A percentile compares a stretch with the other conserved stretches of the same genome.
phyloP scores from a whole-genome alignment of 2,329 filamentous ascomycete species.

The Fusarium temperatum region DNA sequence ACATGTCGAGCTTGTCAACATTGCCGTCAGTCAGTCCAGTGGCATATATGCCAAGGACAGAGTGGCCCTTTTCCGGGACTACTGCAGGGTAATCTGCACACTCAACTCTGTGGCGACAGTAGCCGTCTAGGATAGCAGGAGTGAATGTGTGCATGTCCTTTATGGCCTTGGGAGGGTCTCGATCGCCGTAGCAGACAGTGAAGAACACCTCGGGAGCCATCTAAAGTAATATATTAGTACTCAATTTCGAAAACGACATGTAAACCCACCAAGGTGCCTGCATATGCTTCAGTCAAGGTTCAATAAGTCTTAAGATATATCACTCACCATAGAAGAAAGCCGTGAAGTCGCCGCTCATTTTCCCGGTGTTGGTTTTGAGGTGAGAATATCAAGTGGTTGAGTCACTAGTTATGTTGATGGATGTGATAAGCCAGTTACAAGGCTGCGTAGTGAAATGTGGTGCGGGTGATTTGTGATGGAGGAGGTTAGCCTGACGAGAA shows the following conservation, averaged over 20 bases:
- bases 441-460: background rate
- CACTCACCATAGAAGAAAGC: conserved; percentile 67
- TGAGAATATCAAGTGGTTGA: background rate
- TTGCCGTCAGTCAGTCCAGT: conserved; percentile 82
- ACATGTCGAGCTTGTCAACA: conserved; percentile 77
- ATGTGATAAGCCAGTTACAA: background rate
- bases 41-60: conserved; percentile 79
- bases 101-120: conserved; percentile 75
- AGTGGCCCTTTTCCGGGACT: conserved; percentile 61
- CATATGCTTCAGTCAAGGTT: background rate
- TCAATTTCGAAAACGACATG: background rate
- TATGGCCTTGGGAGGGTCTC: conserved; percentile 57
- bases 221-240: conserved; percentile 44
- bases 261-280: conserved; percentile 49
- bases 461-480: background rate
- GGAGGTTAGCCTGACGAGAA: background rate
- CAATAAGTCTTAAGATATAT: background rate
- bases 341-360: conserved; percentile 54
- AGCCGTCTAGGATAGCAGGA: conserved; percentile 78
- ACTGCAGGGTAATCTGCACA: conserved; percentile 85
- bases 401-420: background rate
- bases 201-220: conserved; percentile 92
- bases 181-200: conserved; percentile 78
- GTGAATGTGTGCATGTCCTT: conserved; percentile 68
- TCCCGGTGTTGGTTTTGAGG: conserved; percentile 6